These are phyloP conservation scores for Trypanosoma theileri DNA, from an alignment of 208 protist genomes.

Conservation along the genomic window DNA sequence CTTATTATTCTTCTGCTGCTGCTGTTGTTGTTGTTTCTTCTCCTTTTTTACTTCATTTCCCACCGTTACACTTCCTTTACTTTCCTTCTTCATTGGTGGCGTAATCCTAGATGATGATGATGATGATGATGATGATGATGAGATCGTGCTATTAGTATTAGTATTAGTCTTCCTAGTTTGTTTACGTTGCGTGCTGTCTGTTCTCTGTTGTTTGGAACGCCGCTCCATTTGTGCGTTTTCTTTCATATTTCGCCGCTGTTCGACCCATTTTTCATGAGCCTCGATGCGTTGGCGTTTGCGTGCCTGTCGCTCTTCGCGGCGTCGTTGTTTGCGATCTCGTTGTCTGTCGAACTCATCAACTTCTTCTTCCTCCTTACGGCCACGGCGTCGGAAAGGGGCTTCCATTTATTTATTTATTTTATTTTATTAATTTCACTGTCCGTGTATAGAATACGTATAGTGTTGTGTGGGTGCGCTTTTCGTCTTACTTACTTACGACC, in stretches of 20 bases:
- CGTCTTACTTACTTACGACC: too few relatives aligned
- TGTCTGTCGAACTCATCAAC: slow-evolving; percentile 34
- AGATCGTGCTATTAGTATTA: too few relatives aligned
- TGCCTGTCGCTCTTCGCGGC: slow-evolving; percentile 40
- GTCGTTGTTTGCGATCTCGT: slow-evolving; percentile 63
- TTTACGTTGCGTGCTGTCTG: slow-evolving; percentile 3
- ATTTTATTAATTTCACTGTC: too few relatives aligned
- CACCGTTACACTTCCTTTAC: not conserved
- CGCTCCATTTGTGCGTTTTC: not conserved
- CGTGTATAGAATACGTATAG: too few relatives aligned
- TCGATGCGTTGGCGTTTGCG: slow-evolving; percentile 57
- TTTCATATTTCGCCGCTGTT: slow-evolving; percentile 38
- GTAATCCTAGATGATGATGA: too few relatives aligned
- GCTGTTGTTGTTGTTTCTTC: slow-evolving; percentile 4
- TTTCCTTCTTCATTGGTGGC: not conserved
- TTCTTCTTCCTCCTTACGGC: slow-evolving; percentile 6
- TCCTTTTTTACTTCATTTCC: not conserved
- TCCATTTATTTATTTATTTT: not conserved
- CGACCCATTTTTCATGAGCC: slow-evolving; percentile 51
- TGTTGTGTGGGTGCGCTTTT: too few relatives aligned
- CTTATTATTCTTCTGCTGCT: not conserved
- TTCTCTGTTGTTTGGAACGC: not conserved
- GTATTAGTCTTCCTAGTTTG: not conserved
- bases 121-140: too few relatives aligned
- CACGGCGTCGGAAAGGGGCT: not conserved